A percentile compares a stretch with the other conserved stretches of the same genome.
These are phyloP conservation scores for Collariella sp. DNA, from an alignment of 495 filamentous ascomycete species.

Conservation along the genomic window DNA sequence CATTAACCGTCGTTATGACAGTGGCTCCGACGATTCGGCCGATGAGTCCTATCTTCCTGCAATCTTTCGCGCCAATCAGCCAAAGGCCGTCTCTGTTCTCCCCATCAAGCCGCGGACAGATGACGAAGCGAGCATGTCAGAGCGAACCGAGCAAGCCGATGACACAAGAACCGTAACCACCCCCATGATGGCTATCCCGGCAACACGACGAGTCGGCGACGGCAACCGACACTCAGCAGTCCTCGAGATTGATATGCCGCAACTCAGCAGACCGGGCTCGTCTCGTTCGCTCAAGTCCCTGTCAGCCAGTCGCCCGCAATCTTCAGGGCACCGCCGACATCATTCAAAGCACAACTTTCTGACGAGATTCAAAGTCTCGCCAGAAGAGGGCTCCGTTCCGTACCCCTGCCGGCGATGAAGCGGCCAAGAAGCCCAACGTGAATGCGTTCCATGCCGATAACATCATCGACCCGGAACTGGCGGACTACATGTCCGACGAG, in stretches of 20 bases:
- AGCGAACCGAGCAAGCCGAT: constrained; percentile 35
- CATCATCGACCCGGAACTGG: constrained; percentile 94
- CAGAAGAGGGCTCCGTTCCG: constrained; percentile 82
- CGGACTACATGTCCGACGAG: constrained; percentile 90
- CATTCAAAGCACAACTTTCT: constrained; percentile 77
- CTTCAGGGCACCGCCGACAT: constrained; percentile 72
- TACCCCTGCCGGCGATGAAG: constrained; percentile 58
- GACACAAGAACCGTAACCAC: constrained; percentile 41
- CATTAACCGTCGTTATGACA: constrained; percentile 83
- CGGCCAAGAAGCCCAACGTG: constrained; percentile 51
- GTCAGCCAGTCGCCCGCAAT: constrained; percentile 55
- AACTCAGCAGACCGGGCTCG: constrained; percentile 69
- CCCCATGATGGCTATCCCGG: constrained; percentile 78
- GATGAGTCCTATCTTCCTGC: constrained; percentile 52
- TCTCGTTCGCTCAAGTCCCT: constrained; percentile 85
- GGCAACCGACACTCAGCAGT: constrained; percentile 78
- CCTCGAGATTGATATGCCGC: constrained; percentile 72
- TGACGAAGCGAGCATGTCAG: constrained; percentile 35
- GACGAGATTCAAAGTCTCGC: constrained; percentile 46
- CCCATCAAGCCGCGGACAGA: constrained; percentile 22
- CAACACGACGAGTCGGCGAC: constrained; percentile 72
- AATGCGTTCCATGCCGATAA: constrained; percentile 95
- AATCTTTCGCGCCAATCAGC: constrained; percentile 44
- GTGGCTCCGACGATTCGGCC: constrained; percentile 72
- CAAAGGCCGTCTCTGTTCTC: constrained; percentile 24